Evolutionary conservation across 441 rosid genomes (phyloP).

Genomic region (Macaranga tanarius): DNA sequence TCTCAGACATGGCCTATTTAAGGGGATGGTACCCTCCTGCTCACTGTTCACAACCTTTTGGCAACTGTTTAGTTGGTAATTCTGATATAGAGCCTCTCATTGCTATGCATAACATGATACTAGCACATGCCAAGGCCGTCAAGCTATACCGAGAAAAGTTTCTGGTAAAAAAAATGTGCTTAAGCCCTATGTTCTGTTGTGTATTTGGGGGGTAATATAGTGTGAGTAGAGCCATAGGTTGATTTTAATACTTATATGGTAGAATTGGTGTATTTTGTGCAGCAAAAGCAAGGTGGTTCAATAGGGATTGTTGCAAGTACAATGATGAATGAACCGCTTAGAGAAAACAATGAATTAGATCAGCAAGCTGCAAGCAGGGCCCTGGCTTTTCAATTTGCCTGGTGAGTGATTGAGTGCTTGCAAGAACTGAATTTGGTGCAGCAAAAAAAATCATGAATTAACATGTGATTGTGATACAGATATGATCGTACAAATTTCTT

Average conservation of each 20-base stretch:
- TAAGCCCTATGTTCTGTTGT: not conserved
- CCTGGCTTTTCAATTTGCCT: conserved; percentile 32
- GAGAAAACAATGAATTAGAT: conserved; percentile 31
- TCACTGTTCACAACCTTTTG: conserved; percentile 46
- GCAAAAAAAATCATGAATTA: too few species aligned
- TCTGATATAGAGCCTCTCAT: conserved; percentile 42
- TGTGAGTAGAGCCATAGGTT: too few species aligned
- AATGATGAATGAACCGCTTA: conserved; percentile 35
- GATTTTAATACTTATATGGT: too few species aligned
- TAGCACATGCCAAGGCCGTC: conserved; percentile 51
- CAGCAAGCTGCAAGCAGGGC: conserved; percentile 39
- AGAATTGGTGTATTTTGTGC: conserved; percentile 13
- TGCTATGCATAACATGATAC: conserved; percentile 40
- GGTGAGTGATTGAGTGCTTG: conserved; percentile 27
- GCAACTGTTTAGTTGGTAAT: conserved; percentile 47
- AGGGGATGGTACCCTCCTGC: conserved; percentile 43
- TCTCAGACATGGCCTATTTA: conserved; percentile 35
- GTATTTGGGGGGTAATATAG: not conserved
- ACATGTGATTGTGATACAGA: too few species aligned
- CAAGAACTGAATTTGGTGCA: too few species aligned
- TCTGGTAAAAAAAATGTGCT: conserved; percentile 30
- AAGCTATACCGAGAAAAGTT: conserved; percentile 34
- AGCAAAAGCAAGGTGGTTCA: conserved; percentile 43
- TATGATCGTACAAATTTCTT: too few species aligned
- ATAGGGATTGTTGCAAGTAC: conserved; percentile 33